Conservation (phyloP, 108 stramenopile genomes). For the Schizochytrium sp. region DNA sequence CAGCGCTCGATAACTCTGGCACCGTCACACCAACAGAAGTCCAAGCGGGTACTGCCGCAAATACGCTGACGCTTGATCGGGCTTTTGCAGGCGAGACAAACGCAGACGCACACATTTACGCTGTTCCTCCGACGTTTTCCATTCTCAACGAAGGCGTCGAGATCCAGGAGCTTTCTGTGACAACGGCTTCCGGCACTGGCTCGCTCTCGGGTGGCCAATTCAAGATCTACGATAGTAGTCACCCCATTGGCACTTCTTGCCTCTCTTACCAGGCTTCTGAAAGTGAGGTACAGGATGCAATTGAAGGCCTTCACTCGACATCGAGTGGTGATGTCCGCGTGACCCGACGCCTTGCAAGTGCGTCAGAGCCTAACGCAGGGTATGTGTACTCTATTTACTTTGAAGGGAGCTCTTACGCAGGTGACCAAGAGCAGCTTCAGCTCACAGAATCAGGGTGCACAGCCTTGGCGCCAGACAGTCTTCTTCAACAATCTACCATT, state of each 20-base stretch:
- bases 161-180: slow-evolving; percentile 34
- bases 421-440: not conserved
- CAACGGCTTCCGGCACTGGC: not conserved
- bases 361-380: slow-evolving; percentile 55
- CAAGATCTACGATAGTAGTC: not conserved
- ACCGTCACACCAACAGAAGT: not conserved
- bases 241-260: slow-evolving; percentile 30
- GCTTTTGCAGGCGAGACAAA: slow-evolving; percentile 19
- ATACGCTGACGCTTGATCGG: slow-evolving; percentile 50
- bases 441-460: not conserved
- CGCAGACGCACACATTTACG: slow-evolving; percentile 16
- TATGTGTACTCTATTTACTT: slow-evolving; percentile 57
- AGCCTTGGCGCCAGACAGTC: not conserved
- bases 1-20: slow-evolving; percentile 16
- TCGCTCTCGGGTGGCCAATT: not conserved
- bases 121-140: slow-evolving; percentile 36
- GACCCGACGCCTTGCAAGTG: slow-evolving; percentile 42
- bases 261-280: slow-evolving; percentile 47
- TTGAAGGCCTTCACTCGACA: slow-evolving; percentile 28
- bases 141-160: slow-evolving; percentile 34
- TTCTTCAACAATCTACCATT: not conserved
- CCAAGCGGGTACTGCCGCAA: slow-evolving; percentile 35
- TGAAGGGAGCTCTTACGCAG: slow-evolving; percentile 34
- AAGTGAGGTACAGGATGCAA: slow-evolving; percentile 41
- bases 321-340: slow-evolving; percentile 47